Percentiles rank a stretch among this genome's conserved stretches.
Evolutionary conservation across 345 rosid genomes (phyloP).

Genomic region (Aquilaria malaccensis): DNA sequence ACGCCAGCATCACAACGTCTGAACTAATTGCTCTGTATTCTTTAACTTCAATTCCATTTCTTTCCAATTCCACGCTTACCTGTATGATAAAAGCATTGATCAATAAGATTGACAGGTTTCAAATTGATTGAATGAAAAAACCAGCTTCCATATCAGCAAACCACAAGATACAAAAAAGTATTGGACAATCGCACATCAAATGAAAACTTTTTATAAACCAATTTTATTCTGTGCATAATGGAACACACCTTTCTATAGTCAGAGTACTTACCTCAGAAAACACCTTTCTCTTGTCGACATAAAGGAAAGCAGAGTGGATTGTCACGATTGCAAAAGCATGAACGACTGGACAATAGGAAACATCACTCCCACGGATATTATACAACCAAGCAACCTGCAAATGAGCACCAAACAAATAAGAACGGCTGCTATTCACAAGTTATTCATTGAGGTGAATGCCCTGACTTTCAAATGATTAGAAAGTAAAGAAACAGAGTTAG

Average conservation of each 20-base stretch:
- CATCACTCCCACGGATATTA: constrained; percentile 90
- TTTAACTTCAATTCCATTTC: constrained; percentile 56
- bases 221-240: too few relatives aligned
- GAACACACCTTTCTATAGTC: background rate
- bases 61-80: constrained; percentile 45
- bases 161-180: background rate
- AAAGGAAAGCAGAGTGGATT: constrained; percentile 55
- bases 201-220: constrained; percentile 1
- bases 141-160: background rate
- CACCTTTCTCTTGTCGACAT: constrained; percentile 72
- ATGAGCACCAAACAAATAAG: constrained; percentile 4
- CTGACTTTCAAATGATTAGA: constrained; percentile 3
- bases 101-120: background rate
- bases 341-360: constrained; percentile 84
- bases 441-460: background rate
- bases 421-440: too few relatives aligned
- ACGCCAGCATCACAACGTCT: constrained; percentile 65
- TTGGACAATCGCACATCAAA: background rate
- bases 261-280: constrained; percentile 48
- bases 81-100: constrained; percentile 15
- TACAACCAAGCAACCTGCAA: constrained; percentile 97
- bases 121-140: too few relatives aligned
- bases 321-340: constrained; percentile 92
- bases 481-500: background rate
- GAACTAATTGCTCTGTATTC: constrained; percentile 61